phyloP scores from a whole-genome alignment of 345 rosid genomes.

The Ceriops zippeliana region DNA sequence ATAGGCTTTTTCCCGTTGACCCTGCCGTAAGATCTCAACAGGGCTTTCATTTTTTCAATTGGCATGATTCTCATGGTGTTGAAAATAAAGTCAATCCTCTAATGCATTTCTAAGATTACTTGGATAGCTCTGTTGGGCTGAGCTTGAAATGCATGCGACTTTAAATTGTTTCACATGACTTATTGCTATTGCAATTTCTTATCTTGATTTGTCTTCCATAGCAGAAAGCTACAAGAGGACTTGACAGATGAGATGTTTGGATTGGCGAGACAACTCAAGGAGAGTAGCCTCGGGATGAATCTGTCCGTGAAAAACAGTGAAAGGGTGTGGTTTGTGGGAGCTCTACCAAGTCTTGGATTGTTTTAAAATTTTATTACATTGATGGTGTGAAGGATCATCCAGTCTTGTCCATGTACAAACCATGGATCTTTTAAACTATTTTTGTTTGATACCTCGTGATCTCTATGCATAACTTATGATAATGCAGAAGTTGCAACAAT shows the following conservation, averaged over 20 bases:
- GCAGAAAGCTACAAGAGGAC: constrained; percentile 81
- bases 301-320: constrained; percentile 66
- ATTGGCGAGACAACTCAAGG: constrained; percentile 82
- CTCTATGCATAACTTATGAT: too few relatives aligned
- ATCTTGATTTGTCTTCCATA: background rate
- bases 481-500: too few relatives aligned
- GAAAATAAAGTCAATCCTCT: too few relatives aligned
- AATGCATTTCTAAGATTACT: too few relatives aligned
- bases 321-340: constrained; percentile 36
- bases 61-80: too few relatives aligned
- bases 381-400: background rate
- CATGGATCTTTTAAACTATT: too few relatives aligned
- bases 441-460: too few relatives aligned
- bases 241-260: constrained; percentile 94
- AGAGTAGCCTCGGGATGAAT: constrained; percentile 75
- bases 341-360: background rate
- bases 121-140: too few relatives aligned
- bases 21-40: too few relatives aligned
- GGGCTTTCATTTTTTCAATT: too few relatives aligned
- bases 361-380: background rate
- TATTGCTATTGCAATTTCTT: background rate
- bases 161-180: background rate
- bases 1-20: too few relatives aligned
- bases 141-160: background rate
- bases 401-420: too few relatives aligned